Evolutionary conservation across 805 yeast genomes (phyloP).

Genomic region (Monosporozyma servazzii): DNA sequence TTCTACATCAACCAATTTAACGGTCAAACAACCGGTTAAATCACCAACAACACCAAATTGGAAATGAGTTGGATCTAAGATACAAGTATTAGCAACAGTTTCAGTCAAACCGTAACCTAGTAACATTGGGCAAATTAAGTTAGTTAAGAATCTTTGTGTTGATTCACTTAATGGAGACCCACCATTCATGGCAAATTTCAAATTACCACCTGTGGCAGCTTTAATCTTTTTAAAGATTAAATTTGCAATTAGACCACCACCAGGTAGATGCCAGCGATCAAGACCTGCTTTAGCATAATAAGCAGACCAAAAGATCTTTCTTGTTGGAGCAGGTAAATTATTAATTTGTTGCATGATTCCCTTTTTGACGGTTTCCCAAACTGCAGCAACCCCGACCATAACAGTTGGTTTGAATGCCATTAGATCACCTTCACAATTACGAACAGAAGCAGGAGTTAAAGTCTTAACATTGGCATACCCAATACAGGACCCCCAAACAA

Average conservation of each 20-base stretch:
- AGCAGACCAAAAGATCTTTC: conserved; percentile 84
- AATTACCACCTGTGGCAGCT: conserved; percentile 89
- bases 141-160: conserved; percentile 74
- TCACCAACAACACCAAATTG: conserved; percentile 78
- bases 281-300: conserved; percentile 62
- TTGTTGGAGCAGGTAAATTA: conserved; percentile 54
- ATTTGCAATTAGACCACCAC: conserved; percentile 52
- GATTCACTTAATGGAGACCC: conserved; percentile 81
- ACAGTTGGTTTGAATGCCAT: conserved; percentile 79
- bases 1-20: conserved; percentile 80
- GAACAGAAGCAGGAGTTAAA: conserved; percentile 68
- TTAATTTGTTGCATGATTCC: conserved; percentile 75
- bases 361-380: conserved; percentile 92
- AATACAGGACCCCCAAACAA: conserved; percentile 82
- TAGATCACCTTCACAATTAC: conserved; percentile 83
- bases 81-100: conserved; percentile 80
- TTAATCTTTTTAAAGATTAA: conserved; percentile 79
- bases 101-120: conserved; percentile 96
- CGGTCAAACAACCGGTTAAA: conserved; percentile 71
- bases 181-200: conserved; percentile 71
- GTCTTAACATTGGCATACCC: conserved; percentile 95
- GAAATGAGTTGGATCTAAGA: conserved; percentile 54
- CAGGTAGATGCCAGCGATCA: conserved; percentile 61
- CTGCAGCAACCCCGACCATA: conserved; percentile 98
- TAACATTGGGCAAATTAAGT: conserved; percentile 73